A percentile compares a stretch with the other conserved stretches of the same genome.
These are phyloP conservation scores for Aspergillus pseudoterreus DNA, from an alignment of 2,329 filamentous ascomycete genomes.

Conservation along the genomic window DNA sequence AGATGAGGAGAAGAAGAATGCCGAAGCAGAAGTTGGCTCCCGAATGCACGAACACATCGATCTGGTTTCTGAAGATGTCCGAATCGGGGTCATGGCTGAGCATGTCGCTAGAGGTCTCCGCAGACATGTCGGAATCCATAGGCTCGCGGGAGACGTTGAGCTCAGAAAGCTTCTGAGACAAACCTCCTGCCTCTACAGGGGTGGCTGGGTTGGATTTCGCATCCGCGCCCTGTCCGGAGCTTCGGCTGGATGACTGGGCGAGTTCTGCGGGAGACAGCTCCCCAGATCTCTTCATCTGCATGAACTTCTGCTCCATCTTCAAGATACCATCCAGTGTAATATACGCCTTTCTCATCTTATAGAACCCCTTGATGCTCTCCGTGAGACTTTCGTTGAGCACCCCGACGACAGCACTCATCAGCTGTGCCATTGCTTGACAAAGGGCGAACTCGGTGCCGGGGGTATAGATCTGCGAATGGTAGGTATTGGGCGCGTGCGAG, in stretches of 20 bases:
- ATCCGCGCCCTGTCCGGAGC: conserved; percentile 1
- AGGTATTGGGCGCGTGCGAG: conserved; percentile 46
- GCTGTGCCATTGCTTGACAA: conserved; percentile 76
- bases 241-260: conserved; percentile 3
- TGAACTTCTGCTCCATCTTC: conserved; percentile 64
- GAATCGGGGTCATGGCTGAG: conserved; percentile 54
- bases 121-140: conserved; percentile 15
- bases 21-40: conserved; percentile 89
- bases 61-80: conserved; percentile 65
- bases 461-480: conserved; percentile 66
- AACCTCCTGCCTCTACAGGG: conserved; percentile 12
- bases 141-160: conserved; percentile 19
- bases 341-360: conserved; percentile 86
- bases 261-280: conserved; percentile 6
- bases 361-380: conserved; percentile 86
- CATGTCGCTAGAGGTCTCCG: conserved; percentile 22
- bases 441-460: conserved; percentile 83
- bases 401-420: conserved; percentile 84
- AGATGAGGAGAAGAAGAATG: conserved; percentile 79
- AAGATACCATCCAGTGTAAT: conserved; percentile 76
- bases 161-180: conserved; percentile 20
- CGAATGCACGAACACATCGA: conserved; percentile 85
- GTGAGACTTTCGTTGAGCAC: conserved; percentile 91
- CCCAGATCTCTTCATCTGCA: conserved; percentile 29
- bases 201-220: conserved; percentile 15